Evolutionary conservation across 2,329 filamentous ascomycete species (phyloP).

Genomic region (Talaromyces sp.): DNA sequence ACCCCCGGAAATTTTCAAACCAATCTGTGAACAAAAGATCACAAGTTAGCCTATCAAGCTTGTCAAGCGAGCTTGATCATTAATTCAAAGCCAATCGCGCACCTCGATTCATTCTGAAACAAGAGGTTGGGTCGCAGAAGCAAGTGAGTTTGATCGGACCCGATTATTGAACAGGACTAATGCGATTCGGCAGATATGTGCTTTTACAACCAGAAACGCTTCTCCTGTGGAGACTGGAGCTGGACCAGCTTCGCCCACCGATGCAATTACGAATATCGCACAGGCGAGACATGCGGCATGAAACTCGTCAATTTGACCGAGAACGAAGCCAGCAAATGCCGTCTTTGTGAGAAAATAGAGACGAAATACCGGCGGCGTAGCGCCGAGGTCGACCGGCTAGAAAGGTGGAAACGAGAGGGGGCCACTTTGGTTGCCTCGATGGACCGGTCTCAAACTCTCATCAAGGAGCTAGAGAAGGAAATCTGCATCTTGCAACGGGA

Average conservation of each 20-base stretch:
- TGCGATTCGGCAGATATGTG: slow-evolving; percentile 67
- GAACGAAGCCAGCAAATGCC: slow-evolving; percentile 68
- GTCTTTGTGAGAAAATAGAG: slow-evolving; percentile 84
- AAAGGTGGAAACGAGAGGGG: slow-evolving; percentile 76
- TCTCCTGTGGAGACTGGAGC: slow-evolving; percentile 86
- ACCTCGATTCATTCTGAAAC: slow-evolving; percentile 37
- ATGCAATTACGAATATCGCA: slow-evolving; percentile 92
- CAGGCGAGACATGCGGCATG: slow-evolving; percentile 93
- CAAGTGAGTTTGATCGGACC: slow-evolving; percentile 37
- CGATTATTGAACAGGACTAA: slow-evolving; percentile 30
- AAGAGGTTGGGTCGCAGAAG: slow-evolving; percentile 23
- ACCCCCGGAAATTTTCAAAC: slow-evolving; percentile 6
- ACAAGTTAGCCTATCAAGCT: slow-evolving; percentile 39
- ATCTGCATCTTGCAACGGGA: slow-evolving; percentile 68
- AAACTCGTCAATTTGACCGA: slow-evolving; percentile 81
- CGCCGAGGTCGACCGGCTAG: slow-evolving; percentile 74
- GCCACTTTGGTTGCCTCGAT: slow-evolving; percentile 61
- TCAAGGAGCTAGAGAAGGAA: slow-evolving; percentile 70
- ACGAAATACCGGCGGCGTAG: slow-evolving; percentile 76
- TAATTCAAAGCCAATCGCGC: slow-evolving; percentile 36
- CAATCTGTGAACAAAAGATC: slow-evolving; percentile 25
- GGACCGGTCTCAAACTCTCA: slow-evolving; percentile 70
- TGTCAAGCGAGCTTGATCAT: slow-evolving; percentile 28
- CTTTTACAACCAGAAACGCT: slow-evolving; percentile 90
- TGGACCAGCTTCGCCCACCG: slow-evolving; percentile 93